Percentiles rank a stretch among this genome's conserved stretches.
Conservation (phyloP, 1,139 yeast species). For the Casaregolazyma lundiana region DNA sequence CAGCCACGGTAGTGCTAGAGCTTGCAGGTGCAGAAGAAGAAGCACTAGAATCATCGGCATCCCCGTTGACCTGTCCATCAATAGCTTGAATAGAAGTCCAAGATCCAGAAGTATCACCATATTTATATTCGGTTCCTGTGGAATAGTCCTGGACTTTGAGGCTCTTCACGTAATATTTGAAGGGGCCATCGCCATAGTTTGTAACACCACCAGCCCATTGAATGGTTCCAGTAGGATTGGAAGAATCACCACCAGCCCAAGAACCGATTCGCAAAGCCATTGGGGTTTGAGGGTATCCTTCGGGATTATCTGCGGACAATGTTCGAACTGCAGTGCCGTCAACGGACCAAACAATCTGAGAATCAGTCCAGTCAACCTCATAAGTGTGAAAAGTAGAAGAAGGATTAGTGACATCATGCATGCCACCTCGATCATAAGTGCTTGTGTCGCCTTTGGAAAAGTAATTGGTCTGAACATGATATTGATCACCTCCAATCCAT, state of each 20-base stretch:
- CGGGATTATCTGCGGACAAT: constrained; percentile 35
- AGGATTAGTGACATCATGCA: constrained; percentile 48
- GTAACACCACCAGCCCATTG: constrained; percentile 85
- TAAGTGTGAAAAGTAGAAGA: constrained; percentile 65
- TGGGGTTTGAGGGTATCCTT: constrained; percentile 70
- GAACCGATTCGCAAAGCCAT: constrained; percentile 65
- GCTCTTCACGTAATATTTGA: constrained; percentile 59
- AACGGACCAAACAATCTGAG: constrained; percentile 53
- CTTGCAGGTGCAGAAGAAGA: constrained; percentile 37
- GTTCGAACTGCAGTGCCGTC: constrained; percentile 62
- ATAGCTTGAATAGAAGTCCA: constrained; percentile 65
- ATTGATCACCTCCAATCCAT: constrained; percentile 72
- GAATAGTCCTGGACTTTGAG: constrained; percentile 73
- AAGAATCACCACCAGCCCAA: constrained; percentile 76
- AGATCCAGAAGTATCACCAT: constrained; percentile 58
- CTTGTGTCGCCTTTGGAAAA: constrained; percentile 75
- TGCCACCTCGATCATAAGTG: constrained; percentile 73
- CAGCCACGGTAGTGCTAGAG: constrained; percentile 14
- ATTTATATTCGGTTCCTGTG: constrained; percentile 63
- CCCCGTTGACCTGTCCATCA: constrained; percentile 61
- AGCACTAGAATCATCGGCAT: constrained; percentile 31
- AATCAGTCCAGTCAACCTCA: constrained; percentile 76
- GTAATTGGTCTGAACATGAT: constrained; percentile 73
- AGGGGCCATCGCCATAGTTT: constrained; percentile 62
- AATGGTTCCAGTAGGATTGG: constrained; percentile 60